These are phyloP conservation scores for Monilinia fructicola DNA, from an alignment of 2,329 filamentous ascomycete genomes.

Conservation along the genomic window DNA sequence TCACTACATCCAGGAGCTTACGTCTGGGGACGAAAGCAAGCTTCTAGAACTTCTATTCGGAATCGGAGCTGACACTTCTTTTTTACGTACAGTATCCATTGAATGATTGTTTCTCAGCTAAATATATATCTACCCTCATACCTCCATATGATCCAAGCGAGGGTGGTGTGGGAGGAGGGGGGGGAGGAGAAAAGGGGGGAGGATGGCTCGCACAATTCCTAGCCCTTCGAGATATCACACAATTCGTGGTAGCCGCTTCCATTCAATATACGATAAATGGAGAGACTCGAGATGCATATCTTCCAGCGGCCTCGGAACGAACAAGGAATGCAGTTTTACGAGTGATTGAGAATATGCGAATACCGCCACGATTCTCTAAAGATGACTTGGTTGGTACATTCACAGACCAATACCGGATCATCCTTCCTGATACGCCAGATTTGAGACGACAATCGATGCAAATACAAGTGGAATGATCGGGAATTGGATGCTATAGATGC, in stretches of 20 bases:
- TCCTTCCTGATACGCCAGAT: slow-evolving; percentile 44
- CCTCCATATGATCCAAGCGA: slow-evolving; percentile 37
- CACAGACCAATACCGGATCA: slow-evolving; percentile 42
- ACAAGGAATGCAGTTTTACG: slow-evolving; percentile 44
- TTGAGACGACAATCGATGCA: slow-evolving; percentile 35
- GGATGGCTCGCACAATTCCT: slow-evolving; percentile 44
- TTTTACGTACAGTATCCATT: slow-evolving; percentile 42
- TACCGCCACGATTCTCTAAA: slow-evolving; percentile 42
- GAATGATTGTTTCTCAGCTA: slow-evolving; percentile 41
- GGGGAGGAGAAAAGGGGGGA: not conserved
- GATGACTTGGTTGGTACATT: slow-evolving; percentile 43
- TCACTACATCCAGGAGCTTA: not conserved
- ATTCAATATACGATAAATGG: slow-evolving; percentile 43
- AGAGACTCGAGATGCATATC: slow-evolving; percentile 41
- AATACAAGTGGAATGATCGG: slow-evolving; percentile 40
- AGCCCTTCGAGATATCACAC: slow-evolving; percentile 44
- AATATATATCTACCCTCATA: slow-evolving; percentile 42
- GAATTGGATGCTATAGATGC: slow-evolving; percentile 44
- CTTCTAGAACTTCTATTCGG: not conserved
- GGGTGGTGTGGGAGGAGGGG: slow-evolving; percentile 19
- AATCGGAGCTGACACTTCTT: slow-evolving; percentile 9
- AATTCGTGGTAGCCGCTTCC: slow-evolving; percentile 44
- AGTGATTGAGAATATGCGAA: slow-evolving; percentile 42
- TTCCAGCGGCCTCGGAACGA: slow-evolving; percentile 41
- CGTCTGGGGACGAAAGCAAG: slow-evolving; percentile 4